A percentile compares a stretch with the other conserved stretches of the same genome.
These are phyloP conservation scores for Irpex sp. DNA, from an alignment of 1,284 basidiomycete genomes.

Conservation along the genomic window DNA sequence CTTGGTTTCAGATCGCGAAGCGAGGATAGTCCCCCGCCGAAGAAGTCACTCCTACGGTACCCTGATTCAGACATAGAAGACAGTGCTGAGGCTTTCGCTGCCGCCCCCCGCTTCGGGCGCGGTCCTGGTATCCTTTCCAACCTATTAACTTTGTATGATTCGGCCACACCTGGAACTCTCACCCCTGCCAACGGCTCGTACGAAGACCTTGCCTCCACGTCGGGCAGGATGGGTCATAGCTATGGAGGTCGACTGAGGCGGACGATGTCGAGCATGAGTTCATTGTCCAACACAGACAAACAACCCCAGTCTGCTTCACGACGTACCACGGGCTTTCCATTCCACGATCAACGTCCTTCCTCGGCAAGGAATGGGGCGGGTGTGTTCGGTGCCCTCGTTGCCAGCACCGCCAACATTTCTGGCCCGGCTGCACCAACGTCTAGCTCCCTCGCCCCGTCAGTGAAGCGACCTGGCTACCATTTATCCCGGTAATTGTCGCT, in stretches of 20 bases:
- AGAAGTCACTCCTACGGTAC: background rate
- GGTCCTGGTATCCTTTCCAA: slow-evolving; percentile 50
- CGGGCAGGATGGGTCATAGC: slow-evolving; percentile 7
- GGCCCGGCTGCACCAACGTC: slow-evolving; percentile 56
- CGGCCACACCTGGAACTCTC: background rate
- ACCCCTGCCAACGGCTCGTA: background rate
- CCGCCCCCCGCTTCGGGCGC: slow-evolving; percentile 13
- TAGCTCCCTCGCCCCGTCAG: slow-evolving; percentile 58
- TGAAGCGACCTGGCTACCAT: slow-evolving; percentile 67
- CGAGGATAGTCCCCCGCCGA: background rate
- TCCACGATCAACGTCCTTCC: background rate
- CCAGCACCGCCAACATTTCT: slow-evolving; percentile 63
- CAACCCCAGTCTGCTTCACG: background rate
- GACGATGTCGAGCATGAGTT: background rate
- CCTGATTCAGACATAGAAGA: slow-evolving; percentile 21
- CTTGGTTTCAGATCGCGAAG: background rate
- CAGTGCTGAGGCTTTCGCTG: slow-evolving; percentile 19
- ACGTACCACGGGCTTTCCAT: background rate
- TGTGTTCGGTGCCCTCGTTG: slow-evolving; percentile 72
- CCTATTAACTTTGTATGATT: slow-evolving; percentile 50
- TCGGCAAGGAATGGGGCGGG: slow-evolving; percentile 46
- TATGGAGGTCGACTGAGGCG: background rate
- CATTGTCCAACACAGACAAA: background rate
- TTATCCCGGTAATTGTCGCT: slow-evolving; percentile 46
- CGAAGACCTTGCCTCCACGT: slow-evolving; percentile 15